Conservation (phyloP, 169 alveolate genomes). For the Theileria annulata region DNA sequence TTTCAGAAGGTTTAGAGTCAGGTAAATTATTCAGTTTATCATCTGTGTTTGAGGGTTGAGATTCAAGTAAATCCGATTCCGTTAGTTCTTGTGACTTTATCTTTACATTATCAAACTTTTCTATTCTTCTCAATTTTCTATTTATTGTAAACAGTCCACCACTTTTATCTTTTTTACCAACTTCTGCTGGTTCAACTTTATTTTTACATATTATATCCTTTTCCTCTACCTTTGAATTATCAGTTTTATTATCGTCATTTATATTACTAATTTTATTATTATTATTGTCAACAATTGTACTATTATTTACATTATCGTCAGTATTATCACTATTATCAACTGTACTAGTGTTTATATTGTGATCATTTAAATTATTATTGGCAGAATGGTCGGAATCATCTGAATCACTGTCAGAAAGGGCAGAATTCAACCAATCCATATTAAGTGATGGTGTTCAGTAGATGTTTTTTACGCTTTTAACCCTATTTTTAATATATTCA, state of each 20-base stretch:
- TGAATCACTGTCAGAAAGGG: not conserved
- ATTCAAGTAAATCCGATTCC: not conserved
- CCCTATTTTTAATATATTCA: not conserved
- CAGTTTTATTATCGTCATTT: not conserved
- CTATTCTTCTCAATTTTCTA: not conserved
- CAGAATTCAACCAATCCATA: not conserved
- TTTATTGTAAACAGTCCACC: not conserved
- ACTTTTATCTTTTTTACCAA: no score
- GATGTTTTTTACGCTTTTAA: not conserved
- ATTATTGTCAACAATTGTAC: no score
- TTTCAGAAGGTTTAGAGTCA: not conserved
- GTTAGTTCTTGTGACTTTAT: conserved; percentile 8
- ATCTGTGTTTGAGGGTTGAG: not conserved
- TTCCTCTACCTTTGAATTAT: not conserved
- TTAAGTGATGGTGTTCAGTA: not conserved
- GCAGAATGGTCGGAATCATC: not conserved
- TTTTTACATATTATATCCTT: no score
- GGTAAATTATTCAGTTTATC: not conserved
- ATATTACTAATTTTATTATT: not conserved
- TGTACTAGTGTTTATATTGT: no score
- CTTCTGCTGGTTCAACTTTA: no score
- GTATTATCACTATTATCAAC: no score
- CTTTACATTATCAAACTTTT: not conserved
- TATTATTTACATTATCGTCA: no score
- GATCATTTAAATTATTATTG: not conserved